These are phyloP conservation scores for Aspergillus alliaceus DNA, from an alignment of 2,329 filamentous ascomycete species.

Conservation along the genomic window DNA sequence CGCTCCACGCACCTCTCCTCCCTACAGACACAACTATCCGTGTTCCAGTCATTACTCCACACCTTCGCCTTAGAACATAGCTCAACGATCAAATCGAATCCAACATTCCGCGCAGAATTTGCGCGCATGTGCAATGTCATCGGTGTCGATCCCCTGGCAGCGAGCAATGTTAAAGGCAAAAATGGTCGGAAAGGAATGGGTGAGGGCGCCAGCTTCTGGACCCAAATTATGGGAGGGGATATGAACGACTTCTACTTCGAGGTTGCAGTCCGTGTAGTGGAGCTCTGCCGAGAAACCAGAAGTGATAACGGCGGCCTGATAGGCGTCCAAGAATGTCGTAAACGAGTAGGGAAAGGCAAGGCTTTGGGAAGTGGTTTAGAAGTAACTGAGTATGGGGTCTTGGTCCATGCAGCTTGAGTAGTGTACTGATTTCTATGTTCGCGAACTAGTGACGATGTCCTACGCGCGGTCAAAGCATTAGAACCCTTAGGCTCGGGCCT, in stretches of 20 bases:
- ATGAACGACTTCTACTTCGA: slow-evolving; percentile 99
- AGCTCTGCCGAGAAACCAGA: slow-evolving; percentile 82
- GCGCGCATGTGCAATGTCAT: slow-evolving; percentile 98
- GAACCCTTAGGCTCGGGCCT: slow-evolving; percentile 87
- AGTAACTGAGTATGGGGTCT: slow-evolving; percentile 68
- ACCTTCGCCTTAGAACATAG: slow-evolving; percentile 94
- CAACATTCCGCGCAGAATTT: slow-evolving; percentile 92
- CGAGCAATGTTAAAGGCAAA: slow-evolving; percentile 54
- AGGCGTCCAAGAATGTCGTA: slow-evolving; percentile 75
- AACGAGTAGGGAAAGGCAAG: slow-evolving; percentile 69
- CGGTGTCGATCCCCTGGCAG: slow-evolving; percentile 90
- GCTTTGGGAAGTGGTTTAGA: slow-evolving; percentile 74
- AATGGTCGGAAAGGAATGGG: slow-evolving; percentile 45
- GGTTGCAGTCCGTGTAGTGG: slow-evolving; percentile 90
- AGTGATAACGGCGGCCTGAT: slow-evolving; percentile 92
- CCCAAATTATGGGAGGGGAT: slow-evolving; percentile 82
- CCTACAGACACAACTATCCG: slow-evolving; percentile 87
- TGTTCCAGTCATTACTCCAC: slow-evolving; percentile 93
- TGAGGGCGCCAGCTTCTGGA: slow-evolving; percentile 74
- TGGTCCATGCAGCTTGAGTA: background rate
- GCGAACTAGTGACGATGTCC: slow-evolving; percentile 71
- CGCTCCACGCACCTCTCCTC: slow-evolving; percentile 80
- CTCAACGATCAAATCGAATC: slow-evolving; percentile 93
- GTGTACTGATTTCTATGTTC: slow-evolving; percentile 5
- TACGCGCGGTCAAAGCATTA: slow-evolving; percentile 83